Percentiles rank a stretch among this genome's conserved stretches.
These are phyloP conservation scores for Inonotus hispidus DNA, from an alignment of 1,284 basidiomycete genomes.

Conservation along the genomic window DNA sequence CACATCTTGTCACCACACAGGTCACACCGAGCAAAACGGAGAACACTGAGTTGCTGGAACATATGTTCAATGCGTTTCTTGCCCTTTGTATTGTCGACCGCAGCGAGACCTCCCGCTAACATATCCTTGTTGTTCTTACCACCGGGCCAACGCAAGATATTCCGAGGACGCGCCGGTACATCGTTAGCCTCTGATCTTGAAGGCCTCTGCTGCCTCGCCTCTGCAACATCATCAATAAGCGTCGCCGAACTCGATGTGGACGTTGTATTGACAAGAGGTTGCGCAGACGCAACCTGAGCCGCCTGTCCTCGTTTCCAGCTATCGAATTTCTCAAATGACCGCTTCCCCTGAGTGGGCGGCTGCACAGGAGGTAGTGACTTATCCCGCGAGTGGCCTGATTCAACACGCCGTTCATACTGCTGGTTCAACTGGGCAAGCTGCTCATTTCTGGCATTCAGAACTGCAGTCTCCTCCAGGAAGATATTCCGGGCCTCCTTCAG, in stretches of 20 bases:
- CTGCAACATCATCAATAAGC: constrained; percentile 22
- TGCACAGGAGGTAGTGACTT: constrained; percentile 14
- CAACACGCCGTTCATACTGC: constrained; percentile 74
- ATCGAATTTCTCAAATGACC: constrained; percentile 12
- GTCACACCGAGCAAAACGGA: constrained; percentile 89
- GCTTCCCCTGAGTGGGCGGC: constrained; percentile 1
- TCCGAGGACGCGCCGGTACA: constrained; percentile 33
- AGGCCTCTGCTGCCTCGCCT: constrained; percentile 26
- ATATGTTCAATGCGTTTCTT: constrained; percentile 63
- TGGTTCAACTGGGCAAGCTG: constrained; percentile 84
- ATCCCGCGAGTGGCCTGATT: constrained; percentile 28
- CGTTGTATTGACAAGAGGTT: constrained; percentile 16
- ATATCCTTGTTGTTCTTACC: constrained; percentile 30
- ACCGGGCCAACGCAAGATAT: constrained; percentile 64
- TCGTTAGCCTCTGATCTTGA: constrained; percentile 29
- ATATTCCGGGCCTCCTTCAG: constrained; percentile 83
- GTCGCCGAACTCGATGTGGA: constrained; percentile 19
- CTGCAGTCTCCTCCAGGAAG: constrained; percentile 87
- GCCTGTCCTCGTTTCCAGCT: constrained; percentile 15
- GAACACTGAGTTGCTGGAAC: constrained; percentile 86
- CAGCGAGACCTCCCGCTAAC: background rate
- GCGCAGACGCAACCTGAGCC: constrained; percentile 1
- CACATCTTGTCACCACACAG: constrained; percentile 98
- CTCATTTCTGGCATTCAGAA: constrained; percentile 88
- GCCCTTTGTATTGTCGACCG: constrained; percentile 26